These are phyloP conservation scores for Magnusiomyces suaveolens DNA, from an alignment of 1,139 yeast species.

Conservation along the genomic window DNA sequence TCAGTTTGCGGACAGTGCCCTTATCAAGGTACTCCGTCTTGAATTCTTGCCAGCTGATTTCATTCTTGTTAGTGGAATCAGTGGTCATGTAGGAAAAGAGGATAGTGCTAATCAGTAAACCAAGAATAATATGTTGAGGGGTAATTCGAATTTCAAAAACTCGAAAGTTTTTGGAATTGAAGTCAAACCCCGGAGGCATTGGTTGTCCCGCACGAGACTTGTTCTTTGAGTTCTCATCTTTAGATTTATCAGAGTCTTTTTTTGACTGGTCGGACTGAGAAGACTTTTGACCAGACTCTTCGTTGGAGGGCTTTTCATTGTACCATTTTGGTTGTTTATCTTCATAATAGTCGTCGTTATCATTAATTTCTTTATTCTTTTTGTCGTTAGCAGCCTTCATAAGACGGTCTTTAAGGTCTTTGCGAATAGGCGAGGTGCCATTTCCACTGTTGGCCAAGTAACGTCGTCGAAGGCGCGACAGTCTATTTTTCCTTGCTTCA, in stretches of 20 bases:
- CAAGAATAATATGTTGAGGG: constrained; percentile 27
- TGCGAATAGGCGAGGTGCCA: not conserved
- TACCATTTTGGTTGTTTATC: constrained; percentile 3
- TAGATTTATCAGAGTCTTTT: not conserved
- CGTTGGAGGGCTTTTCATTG: not conserved
- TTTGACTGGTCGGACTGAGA: not conserved
- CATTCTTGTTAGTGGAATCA: constrained; percentile 30
- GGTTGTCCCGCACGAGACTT: constrained; percentile 7
- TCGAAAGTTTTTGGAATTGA: constrained; percentile 17
- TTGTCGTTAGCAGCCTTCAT: not conserved
- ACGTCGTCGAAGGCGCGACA: not conserved
- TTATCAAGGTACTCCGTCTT: constrained; percentile 70
- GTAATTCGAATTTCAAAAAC: constrained; percentile 22
- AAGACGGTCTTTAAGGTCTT: not conserved
- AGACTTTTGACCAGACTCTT: not conserved
- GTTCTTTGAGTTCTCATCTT: constrained; percentile 3
- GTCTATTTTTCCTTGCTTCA: not conserved
- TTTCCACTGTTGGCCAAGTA: not conserved
- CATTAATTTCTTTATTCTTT: not conserved
- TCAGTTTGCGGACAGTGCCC: constrained; percentile 68
- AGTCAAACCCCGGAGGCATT: constrained; percentile 20
- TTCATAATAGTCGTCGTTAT: not conserved
- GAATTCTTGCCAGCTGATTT: constrained; percentile 83
- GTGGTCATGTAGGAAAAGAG: constrained; percentile 24
- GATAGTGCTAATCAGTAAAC: constrained; percentile 23